Conservation (phyloP, 495 filamentous ascomycete species). For the Talaromyces trachyspermus region DNA sequence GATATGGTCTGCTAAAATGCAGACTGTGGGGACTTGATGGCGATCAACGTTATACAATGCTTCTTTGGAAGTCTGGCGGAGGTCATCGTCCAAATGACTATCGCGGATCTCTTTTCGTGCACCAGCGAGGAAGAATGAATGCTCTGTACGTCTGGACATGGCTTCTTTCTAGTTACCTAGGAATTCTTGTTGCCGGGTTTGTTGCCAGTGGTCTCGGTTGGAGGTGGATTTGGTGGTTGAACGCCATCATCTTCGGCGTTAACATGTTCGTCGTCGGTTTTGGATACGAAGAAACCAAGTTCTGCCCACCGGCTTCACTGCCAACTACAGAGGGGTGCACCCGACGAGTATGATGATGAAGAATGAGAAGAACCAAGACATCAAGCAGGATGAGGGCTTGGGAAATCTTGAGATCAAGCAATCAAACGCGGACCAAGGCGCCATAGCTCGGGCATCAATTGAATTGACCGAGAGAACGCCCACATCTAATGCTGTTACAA, state of each 20-base stretch:
- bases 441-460: not conserved
- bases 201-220: slow-evolving; percentile 28
- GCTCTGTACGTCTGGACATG: slow-evolving; percentile 27
- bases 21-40: slow-evolving; percentile 22
- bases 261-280: slow-evolving; percentile 25
- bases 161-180: slow-evolving; percentile 22
- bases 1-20: slow-evolving; percentile 19
- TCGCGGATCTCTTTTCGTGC: slow-evolving; percentile 36
- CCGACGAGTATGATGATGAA: not conserved
- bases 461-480: not conserved
- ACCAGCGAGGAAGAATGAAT: slow-evolving; percentile 32
- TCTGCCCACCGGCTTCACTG: slow-evolving; percentile 7
- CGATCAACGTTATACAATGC: slow-evolving; percentile 18
- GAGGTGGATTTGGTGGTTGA: slow-evolving; percentile 39
- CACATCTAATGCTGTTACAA: not conserved
- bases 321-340: not conserved
- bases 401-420: not conserved
- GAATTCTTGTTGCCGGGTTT: slow-evolving; percentile 30
- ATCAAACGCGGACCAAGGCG: not conserved
- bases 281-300: slow-evolving; percentile 31
- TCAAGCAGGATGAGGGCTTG: not conserved
- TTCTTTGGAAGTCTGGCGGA: slow-evolving; percentile 26
- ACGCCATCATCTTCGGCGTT: slow-evolving; percentile 29
- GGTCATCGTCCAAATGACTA: slow-evolving; percentile 33
- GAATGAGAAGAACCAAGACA: not conserved